Conservation (phyloP, 2,329 filamentous ascomycete species). For the Diaporthe velutina region DNA sequence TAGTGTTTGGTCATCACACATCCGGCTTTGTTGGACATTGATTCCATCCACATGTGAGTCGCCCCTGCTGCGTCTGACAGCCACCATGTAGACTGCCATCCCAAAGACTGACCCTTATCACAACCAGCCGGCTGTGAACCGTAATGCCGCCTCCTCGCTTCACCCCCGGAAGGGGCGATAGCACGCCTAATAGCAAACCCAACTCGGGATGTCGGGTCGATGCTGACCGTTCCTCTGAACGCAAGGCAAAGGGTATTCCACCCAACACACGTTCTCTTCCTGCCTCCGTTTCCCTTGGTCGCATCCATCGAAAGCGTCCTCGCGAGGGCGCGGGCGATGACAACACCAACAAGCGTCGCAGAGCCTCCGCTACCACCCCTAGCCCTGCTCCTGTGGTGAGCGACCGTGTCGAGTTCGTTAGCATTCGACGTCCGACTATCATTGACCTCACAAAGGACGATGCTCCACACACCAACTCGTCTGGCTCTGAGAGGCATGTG, state of each 20-base stretch:
- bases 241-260: not conserved
- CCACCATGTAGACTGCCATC: not conserved
- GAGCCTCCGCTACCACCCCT: no score
- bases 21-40: not conserved
- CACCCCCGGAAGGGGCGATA: not conserved
- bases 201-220: no score
- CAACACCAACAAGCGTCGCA: not conserved
- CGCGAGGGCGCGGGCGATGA: not conserved
- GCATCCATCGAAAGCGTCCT: not conserved
- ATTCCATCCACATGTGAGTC: constrained; percentile 9
- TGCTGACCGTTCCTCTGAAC: not conserved
- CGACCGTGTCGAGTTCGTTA: not conserved
- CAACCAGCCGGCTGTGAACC: not conserved
- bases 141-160: not conserved
- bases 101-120: not conserved
- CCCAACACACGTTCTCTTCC: not conserved
- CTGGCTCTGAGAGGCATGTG: not conserved
- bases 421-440: not conserved
- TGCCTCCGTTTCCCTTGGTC: not conserved
- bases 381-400: not conserved
- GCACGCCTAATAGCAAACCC: no score
- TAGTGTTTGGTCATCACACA: not conserved
- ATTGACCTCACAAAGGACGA: not conserved
- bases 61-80: not conserved
- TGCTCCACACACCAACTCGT: not conserved